These are phyloP conservation scores for Ascocoryne sarcoides DNA, from an alignment of 2,329 filamentous ascomycete genomes.

Conservation along the genomic window DNA sequence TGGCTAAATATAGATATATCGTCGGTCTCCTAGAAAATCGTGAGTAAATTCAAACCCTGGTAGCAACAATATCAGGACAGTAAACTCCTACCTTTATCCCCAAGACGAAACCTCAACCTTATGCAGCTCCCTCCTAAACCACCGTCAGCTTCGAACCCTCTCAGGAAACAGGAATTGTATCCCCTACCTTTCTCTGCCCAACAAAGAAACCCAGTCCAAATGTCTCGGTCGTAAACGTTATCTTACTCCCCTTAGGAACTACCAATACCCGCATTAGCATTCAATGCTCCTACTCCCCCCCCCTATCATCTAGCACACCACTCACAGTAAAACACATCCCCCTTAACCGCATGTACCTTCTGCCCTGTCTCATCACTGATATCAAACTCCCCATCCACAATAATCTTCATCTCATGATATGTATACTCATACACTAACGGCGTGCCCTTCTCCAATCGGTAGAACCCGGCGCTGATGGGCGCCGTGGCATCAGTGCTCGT, in stretches of 20 bases:
- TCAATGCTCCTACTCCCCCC: constrained; percentile 9
- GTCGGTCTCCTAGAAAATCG: too few relatives aligned
- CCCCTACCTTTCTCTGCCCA: constrained; percentile 27
- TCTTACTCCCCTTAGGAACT: constrained; percentile 29
- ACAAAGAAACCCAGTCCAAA: constrained; percentile 29
- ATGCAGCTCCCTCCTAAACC: neutral
- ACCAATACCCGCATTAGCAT: too few relatives aligned
- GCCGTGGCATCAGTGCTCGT: constrained; percentile 41
- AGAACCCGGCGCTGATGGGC: constrained; percentile 51
- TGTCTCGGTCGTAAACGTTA: constrained; percentile 28
- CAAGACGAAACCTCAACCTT: too few relatives aligned
- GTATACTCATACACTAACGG: constrained; percentile 55
- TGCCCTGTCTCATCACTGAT: constrained; percentile 50
- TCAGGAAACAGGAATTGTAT: too few relatives aligned
- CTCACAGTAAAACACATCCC: constrained; percentile 52
- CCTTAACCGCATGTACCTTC: constrained; percentile 46
- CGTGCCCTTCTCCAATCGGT: constrained; percentile 52
- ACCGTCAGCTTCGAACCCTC: too few relatives aligned
- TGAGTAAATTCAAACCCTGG: too few relatives aligned
- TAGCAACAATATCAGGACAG: too few relatives aligned
- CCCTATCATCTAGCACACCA: constrained; percentile 2
- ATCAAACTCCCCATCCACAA: constrained; percentile 52
- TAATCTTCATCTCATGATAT: constrained; percentile 62
- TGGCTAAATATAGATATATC: too few relatives aligned
- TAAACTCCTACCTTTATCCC: too few relatives aligned